A percentile compares a stretch with the other conserved stretches of the same genome.
These are phyloP conservation scores for Closterium sp. DNA, from an alignment of 139 green algal genomes.

Conservation along the genomic window DNA sequence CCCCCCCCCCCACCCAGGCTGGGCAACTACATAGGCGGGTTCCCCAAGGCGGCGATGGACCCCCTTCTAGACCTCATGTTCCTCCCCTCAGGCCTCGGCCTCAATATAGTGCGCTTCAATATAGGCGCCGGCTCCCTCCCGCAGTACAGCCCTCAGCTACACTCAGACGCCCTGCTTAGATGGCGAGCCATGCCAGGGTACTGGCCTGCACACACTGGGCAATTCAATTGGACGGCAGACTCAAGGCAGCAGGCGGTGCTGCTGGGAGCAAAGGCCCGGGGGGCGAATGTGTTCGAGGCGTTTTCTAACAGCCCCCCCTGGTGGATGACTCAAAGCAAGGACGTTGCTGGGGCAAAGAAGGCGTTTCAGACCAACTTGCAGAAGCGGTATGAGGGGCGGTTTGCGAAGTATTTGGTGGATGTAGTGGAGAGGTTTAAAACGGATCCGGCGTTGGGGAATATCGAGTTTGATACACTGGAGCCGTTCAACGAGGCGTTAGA, in stretches of 20 bases:
- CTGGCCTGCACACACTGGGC: neutral
- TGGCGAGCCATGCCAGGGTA: neutral
- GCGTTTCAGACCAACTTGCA: conserved; percentile 37
- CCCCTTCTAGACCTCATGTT: neutral
- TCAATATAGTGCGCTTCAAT: neutral
- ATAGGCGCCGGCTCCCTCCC: neutral
- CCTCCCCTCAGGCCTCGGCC: neutral
- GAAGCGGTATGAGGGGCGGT: conserved; percentile 22
- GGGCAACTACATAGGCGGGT: neutral
- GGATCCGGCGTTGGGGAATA: conserved; percentile 21
- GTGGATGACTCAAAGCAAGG: conserved; percentile 49
- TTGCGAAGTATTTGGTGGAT: conserved; percentile 45
- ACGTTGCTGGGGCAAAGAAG: conserved; percentile 20
- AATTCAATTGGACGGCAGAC: conserved; percentile 41
- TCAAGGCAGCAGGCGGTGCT: conserved; percentile 36
- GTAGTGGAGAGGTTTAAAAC: conserved; percentile 39
- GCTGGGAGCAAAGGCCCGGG: conserved; percentile 32
- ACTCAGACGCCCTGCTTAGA: neutral
- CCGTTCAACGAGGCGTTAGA: conserved; percentile 55
- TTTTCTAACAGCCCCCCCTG: conserved; percentile 52
- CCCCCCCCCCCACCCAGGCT: neutral
- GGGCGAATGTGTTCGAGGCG: conserved; percentile 44
- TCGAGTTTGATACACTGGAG: conserved; percentile 42
- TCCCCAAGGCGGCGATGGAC: neutral
- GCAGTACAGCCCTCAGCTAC: neutral